Evolutionary conservation across 352 stramenopile genomes (phyloP).

Genomic region (Pythium chondricola): DNA sequence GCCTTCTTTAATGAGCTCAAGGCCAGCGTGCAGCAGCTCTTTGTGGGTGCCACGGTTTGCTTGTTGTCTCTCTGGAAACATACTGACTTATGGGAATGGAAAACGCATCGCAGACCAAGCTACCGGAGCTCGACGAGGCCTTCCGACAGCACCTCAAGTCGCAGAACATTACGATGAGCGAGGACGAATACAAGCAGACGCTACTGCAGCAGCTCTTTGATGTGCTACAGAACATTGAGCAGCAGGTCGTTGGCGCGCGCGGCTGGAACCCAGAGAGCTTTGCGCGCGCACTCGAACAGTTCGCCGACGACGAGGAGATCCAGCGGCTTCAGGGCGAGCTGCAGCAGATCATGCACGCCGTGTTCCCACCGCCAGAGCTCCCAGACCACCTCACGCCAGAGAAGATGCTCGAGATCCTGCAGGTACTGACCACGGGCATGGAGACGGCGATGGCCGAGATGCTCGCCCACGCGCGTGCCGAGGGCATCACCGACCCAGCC

Average conservation of each 20-base stretch:
- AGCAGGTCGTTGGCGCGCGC: slow-evolving; percentile 50
- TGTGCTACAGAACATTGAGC: slow-evolving; percentile 64
- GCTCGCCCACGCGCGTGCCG: slow-evolving; percentile 53
- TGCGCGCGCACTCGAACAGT: slow-evolving; percentile 56
- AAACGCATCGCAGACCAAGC: slow-evolving; percentile 49
- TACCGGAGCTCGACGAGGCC: slow-evolving; percentile 58
- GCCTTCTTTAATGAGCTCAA: slow-evolving; percentile 74
- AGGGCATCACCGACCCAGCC: slow-evolving; percentile 62
- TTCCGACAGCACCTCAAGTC: slow-evolving; percentile 62
- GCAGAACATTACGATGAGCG: slow-evolving; percentile 56
- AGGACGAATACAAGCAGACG: slow-evolving; percentile 70
- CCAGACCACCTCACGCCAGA: slow-evolving; percentile 64
- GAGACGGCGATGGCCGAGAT: slow-evolving; percentile 75
- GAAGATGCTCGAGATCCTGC: slow-evolving; percentile 60
- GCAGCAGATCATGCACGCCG: slow-evolving; percentile 65
- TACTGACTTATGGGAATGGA: not conserved
- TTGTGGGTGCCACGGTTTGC: slow-evolving; percentile 32
- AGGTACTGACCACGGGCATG: slow-evolving; percentile 62
- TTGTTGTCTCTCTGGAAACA: not conserved
- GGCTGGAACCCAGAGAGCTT: slow-evolving; percentile 59
- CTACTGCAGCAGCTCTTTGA: slow-evolving; percentile 71
- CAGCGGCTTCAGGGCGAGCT: slow-evolving; percentile 57
- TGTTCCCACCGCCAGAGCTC: slow-evolving; percentile 58
- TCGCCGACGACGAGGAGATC: slow-evolving; percentile 51
- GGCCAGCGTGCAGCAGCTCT: slow-evolving; percentile 48